Evolutionary conservation across 1,139 yeast species (phyloP).

Genomic region (Geotrichum phurueaensis): DNA sequence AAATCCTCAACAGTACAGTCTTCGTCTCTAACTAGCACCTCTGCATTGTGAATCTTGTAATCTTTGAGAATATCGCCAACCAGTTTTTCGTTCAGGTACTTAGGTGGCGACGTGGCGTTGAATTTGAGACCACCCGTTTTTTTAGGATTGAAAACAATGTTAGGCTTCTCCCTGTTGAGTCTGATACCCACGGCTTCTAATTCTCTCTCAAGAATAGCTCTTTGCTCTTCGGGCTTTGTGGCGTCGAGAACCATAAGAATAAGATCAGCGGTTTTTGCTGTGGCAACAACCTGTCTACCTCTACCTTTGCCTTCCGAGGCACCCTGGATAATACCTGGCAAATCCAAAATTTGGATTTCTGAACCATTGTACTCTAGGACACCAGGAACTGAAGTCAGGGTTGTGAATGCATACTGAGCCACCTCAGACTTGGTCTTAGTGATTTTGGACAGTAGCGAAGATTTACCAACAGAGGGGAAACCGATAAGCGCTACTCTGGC

Average conservation of each 20-base stretch:
- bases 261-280: constrained; percentile 90
- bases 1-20: constrained; percentile 88
- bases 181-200: constrained; percentile 92
- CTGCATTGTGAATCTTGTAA: constrained; percentile 88
- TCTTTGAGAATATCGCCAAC: constrained; percentile 74
- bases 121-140: constrained; percentile 89
- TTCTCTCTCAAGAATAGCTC: constrained; percentile 80
- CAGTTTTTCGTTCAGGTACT: constrained; percentile 72
- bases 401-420: constrained; percentile 92
- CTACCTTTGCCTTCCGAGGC: constrained; percentile 97
- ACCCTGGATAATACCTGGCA: constrained; percentile 95
- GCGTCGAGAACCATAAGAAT: constrained; percentile 94
- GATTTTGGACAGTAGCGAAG: constrained; percentile 70
- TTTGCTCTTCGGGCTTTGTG: constrained; percentile 83
- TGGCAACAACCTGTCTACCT: constrained; percentile 94
- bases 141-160: constrained; percentile 69
- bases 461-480: constrained; percentile 95
- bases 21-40: constrained; percentile 83
- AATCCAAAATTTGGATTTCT: constrained; percentile 90
- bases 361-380: constrained; percentile 93
- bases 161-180: constrained; percentile 74
- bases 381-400: constrained; percentile 94
- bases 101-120: constrained; percentile 76
- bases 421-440: constrained; percentile 93
- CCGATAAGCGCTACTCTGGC: constrained; percentile 94